Conservation (phyloP, 441 rosid species). For the Gossypium gossypioides region DNA sequence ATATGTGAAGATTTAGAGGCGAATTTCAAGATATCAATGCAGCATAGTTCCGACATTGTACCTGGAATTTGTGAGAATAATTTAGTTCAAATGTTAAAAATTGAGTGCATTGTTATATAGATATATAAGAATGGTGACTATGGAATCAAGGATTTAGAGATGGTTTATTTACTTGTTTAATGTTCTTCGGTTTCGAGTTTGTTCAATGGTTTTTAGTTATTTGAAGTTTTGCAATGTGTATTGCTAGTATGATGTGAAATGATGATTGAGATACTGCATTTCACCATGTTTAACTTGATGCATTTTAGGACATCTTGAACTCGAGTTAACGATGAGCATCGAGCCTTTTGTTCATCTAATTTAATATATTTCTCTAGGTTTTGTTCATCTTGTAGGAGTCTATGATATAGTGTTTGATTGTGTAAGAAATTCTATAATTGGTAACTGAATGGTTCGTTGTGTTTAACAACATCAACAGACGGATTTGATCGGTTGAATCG, state of each 20-base stretch:
- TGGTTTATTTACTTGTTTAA: not conserved
- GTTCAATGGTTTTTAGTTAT: not conserved
- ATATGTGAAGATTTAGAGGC: too few relatives aligned
- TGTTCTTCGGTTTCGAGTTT: not conserved
- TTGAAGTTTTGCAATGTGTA: not conserved
- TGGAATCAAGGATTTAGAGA: not conserved
- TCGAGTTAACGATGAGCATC: not conserved
- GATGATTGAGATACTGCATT: not conserved
- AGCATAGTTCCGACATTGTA: not conserved
- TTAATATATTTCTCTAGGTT: not conserved
- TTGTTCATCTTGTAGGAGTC: not conserved
- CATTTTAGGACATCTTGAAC: not conserved
- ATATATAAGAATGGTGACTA: too few relatives aligned
- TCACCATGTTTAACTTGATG: not conserved
- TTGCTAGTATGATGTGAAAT: not conserved
- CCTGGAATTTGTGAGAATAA: not conserved
- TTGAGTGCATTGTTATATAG: too few relatives aligned
- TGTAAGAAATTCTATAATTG: not conserved
- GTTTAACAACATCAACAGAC: slow-evolving; percentile 18
- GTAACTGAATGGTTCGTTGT: not conserved
- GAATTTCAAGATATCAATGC: too few relatives aligned
- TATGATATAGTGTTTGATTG: not conserved
- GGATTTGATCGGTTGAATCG: slow-evolving; percentile 17
- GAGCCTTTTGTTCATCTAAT: not conserved
- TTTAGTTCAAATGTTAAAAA: too few relatives aligned